phyloP scores from a whole-genome alignment of 257 asterid species.

The Jacaranda copaia region DNA sequence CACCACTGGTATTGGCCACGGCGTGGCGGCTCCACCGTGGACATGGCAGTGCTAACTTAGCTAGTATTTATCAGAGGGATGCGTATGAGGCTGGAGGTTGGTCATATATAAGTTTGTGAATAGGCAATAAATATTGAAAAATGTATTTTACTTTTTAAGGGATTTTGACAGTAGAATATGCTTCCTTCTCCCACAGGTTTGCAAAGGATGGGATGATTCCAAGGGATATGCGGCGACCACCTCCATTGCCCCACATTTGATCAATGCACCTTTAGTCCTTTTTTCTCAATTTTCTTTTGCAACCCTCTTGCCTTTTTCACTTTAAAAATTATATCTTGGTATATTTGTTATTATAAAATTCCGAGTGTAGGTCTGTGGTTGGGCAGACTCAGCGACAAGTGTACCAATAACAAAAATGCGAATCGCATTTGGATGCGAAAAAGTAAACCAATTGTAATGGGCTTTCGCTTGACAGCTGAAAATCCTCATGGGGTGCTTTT shows the following conservation, averaged over 20 bases:
- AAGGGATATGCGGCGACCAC: conserved; percentile 62
- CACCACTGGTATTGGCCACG: neutral
- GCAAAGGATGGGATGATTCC: conserved; percentile 51
- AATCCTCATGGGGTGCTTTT: no score
- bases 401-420: conserved; percentile 20
- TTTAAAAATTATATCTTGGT: neutral
- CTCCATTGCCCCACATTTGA: conserved; percentile 45
- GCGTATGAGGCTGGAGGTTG: neutral
- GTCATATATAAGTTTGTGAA: conserved; percentile 19
- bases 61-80: conserved; percentile 4
- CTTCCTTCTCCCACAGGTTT: conserved; percentile 31
- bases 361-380: neutral
- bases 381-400: neutral
- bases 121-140: neutral
- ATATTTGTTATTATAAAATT: neutral
- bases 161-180: conserved; percentile 21
- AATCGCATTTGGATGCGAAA: neutral
- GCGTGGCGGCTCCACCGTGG: conserved; percentile 14
- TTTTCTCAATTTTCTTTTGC: neutral
- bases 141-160: neutral
- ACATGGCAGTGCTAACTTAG: neutral
- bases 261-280: conserved; percentile 39
- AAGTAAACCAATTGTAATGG: neutral
- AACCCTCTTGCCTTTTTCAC: neutral
- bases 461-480: neutral